Percentiles rank a stretch among this genome's conserved stretches.
phyloP scores from a whole-genome alignment of 2,329 filamentous ascomycete genomes.

The Talaromyces sp. region DNA sequence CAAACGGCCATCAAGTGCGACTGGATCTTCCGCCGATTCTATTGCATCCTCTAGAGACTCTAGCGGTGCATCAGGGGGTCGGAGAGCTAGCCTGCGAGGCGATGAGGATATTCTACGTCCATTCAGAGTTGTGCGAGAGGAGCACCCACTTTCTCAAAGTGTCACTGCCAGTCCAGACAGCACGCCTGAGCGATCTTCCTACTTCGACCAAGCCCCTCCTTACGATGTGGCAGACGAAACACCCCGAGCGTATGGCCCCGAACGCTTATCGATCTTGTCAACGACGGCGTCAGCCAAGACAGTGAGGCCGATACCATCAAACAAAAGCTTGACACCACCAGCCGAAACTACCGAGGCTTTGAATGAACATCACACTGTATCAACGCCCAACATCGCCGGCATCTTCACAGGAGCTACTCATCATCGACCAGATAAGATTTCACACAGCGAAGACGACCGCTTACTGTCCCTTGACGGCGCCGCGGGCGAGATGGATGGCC shows the following conservation, averaged over 20 bases:
- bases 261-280: constrained; percentile 45
- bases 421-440: constrained; percentile 36
- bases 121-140: constrained; percentile 52
- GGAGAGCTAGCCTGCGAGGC: constrained; percentile 58
- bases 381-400: constrained; percentile 37
- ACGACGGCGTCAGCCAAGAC: constrained; percentile 49
- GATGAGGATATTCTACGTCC: constrained; percentile 58
- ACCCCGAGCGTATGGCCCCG: constrained; percentile 39
- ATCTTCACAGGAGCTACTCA: constrained; percentile 42
- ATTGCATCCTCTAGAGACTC: constrained; percentile 57
- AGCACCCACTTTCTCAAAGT: constrained; percentile 75
- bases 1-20: constrained; percentile 55
- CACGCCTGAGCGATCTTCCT: constrained; percentile 35
- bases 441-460: constrained; percentile 34
- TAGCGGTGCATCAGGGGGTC: constrained; percentile 45
- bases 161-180: constrained; percentile 66
- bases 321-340: neutral
- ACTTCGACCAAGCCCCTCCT: constrained; percentile 34
- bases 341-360: neutral
- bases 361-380: constrained; percentile 28
- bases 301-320: constrained; percentile 37
- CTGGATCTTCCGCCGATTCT: constrained; percentile 55
- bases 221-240: constrained; percentile 11
- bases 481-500: constrained; percentile 37
- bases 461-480: constrained; percentile 37